Base-by-base conservation (phyloP, 176 grass and related monocot genomes). In the Avena sativa region DNA sequence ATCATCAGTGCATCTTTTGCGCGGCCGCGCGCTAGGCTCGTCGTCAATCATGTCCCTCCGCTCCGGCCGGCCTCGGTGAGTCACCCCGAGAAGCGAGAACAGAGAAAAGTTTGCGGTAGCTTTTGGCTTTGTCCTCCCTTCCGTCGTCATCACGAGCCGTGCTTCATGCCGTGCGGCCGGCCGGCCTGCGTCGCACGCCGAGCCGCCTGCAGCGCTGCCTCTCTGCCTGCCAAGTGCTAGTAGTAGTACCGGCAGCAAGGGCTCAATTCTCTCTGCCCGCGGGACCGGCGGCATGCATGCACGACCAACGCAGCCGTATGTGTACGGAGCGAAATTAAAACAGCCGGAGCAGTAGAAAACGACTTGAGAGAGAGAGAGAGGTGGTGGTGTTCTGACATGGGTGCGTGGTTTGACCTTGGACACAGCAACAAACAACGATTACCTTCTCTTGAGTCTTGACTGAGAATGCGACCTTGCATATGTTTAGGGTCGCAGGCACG, bases 321-420 rank as follows among this genome's bases (percentile, higher is more conserved):
- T n/a, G 34, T 36, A 36, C 34, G 34, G 34, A 34, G 32, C 32
- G 32, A 34, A 34, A 34, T 34, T 34, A 34, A 34, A 34, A 34
- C 32, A 34, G 32, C 32, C 32, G 32, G 32, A 36, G 34, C 34
- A 36, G 34, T 36, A 36, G 34, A 36, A 36, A 36, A 36, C 34
- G 34, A 36, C 34, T 36, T 36, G 34, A 36, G 34, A 36, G 34
- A 36, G 34, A 36, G 34, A 36, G 34, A 59, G 55, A 58, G 56
- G 19, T 2, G 43, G 14, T 21, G 19, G 13, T 8, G 83, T 20
- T 53, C 52, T 40, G 60, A 19, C 73, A 10, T 25, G 25, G 36
- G 44, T 82, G 28, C 64, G 2, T 13, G 36, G 71, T 90, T 86
- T 90, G 84, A 90, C 84, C 71, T 86, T 78, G 43, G 13, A 60